Evolutionary conservation across 768 basidiomycete species (phyloP).

Genomic region (Tephrocybe sp.): DNA sequence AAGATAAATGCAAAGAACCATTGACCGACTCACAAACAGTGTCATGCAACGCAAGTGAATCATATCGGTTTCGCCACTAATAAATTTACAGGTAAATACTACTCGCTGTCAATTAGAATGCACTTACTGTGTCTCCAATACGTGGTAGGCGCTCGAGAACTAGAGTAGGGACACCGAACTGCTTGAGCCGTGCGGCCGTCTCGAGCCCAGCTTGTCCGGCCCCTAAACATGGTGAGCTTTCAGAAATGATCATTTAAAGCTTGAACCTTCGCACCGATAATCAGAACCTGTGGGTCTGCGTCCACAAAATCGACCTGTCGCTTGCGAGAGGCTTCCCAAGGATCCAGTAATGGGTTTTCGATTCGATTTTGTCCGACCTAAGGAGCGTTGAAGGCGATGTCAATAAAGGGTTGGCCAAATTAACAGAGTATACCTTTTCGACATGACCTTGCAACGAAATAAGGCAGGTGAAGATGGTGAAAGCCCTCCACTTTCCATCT

Average conservation of each 20-base stretch:
- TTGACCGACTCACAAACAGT: slow-evolving; percentile 38
- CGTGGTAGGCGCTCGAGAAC: slow-evolving; percentile 58
- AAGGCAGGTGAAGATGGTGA: slow-evolving; percentile 53
- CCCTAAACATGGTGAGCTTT: no score
- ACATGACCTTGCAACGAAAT: slow-evolving; percentile 44
- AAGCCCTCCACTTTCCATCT: slow-evolving; percentile 50
- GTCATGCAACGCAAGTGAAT: slow-evolving; percentile 55
- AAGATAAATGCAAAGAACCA: slow-evolving; percentile 1
- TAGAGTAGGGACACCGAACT: slow-evolving; percentile 52
- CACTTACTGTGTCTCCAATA: slow-evolving; percentile 45
- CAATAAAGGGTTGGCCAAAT: slow-evolving; percentile 5
- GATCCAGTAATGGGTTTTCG: slow-evolving; percentile 3
- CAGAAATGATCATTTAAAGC: no score
- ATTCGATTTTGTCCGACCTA: slow-evolving; percentile 14
- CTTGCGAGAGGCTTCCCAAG: slow-evolving; percentile 44
- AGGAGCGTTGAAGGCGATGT: neutral
- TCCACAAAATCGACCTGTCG: slow-evolving; percentile 44
- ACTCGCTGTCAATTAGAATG: neutral
- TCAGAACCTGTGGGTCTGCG: slow-evolving; percentile 49
- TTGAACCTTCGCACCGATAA: slow-evolving; percentile 41
- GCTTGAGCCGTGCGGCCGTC: slow-evolving; percentile 64
- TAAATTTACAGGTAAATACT: neutral
- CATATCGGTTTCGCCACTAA: slow-evolving; percentile 58
- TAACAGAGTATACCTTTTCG: slow-evolving; percentile 36
- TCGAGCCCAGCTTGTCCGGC: slow-evolving; percentile 58